Base-by-base conservation (phyloP, 495 filamentous ascomycete genomes). In the Neurospora intermedia region DNA sequence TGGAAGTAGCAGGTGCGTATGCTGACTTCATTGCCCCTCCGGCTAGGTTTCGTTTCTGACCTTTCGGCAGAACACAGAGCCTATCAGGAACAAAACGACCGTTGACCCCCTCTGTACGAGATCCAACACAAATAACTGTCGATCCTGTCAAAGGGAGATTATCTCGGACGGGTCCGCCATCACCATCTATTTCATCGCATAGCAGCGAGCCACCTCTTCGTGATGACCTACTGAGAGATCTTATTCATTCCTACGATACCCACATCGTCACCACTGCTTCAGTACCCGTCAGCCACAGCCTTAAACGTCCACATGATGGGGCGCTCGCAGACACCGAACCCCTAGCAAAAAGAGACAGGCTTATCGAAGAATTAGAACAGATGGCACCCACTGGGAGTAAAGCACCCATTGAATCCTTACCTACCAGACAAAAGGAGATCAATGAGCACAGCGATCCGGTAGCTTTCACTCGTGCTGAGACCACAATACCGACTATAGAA, bases 301-400 rank as follows among this genome's bases (percentile, higher is more conserved):
- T 76, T 18, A 81, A 81, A 62, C 70, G 79, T 39, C 72, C 78
- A 1, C 75, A 71, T 20, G 79, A 80, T 15, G 77, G 69, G 27
- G 72, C 75, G 10, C 42, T 71, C 3, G 35, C 54, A 66, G 45
- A 59, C 0, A 77, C 75, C 69, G 78, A 77, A 43, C 79, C 74
- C 3, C 38, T 66, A 2, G 69, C 78, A n/a, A 81, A 80, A 69
- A 71, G 79, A 59, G 79, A 81, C 45, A 78, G 70, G 39, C 77
- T 79, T 40, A 73, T 69, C 4, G 78, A 80, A 59, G 79, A 80
- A 46, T 69, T 81, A 10, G 76, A 77, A 6, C 54, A 71, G 11
- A 73, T 80, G 72, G 41, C 35, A 18, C 69, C 70, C 4, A 7
- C 13, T 66, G 27, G 27, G 27, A 66, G 54, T 9, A 66, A 66